These are phyloP conservation scores for Citrus inodora DNA, from an alignment of 345 rosid species.

Conservation along the genomic window DNA sequence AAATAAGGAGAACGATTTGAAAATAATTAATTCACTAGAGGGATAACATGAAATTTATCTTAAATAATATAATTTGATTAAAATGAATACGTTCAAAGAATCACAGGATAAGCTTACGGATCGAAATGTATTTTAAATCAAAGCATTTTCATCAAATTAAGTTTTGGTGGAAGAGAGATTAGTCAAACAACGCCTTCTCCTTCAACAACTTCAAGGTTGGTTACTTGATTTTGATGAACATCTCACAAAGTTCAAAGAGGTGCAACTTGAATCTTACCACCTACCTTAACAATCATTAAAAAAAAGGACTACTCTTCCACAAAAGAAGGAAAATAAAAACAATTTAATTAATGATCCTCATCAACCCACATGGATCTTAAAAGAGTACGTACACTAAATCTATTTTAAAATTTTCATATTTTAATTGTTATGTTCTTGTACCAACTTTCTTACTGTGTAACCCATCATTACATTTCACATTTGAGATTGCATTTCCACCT, in stretches of 20 bases:
- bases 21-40: too few species aligned
- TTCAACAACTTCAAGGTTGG: neutral
- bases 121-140: neutral
- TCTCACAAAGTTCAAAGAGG: neutral
- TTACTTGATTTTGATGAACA: neutral
- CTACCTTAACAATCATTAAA: neutral
- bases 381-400: too few species aligned
- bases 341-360: neutral
- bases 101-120: too few species aligned
- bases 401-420: too few species aligned
- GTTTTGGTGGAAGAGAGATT: neutral
- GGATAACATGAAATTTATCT: too few species aligned
- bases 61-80: too few species aligned
- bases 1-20: fast-evolving
- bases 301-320: neutral
- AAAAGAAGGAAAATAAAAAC: neutral
- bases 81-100: too few species aligned
- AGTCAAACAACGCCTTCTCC: neutral
- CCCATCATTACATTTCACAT: too few species aligned
- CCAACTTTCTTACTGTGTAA: too few species aligned
- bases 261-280: neutral
- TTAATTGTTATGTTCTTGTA: too few species aligned
- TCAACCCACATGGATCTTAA: neutral
- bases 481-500: too few species aligned
- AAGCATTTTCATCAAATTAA: neutral